Evolutionary conservation across 2,329 filamentous ascomycete genomes (phyloP).

Genomic region (Ophiostoma piceae): DNA sequence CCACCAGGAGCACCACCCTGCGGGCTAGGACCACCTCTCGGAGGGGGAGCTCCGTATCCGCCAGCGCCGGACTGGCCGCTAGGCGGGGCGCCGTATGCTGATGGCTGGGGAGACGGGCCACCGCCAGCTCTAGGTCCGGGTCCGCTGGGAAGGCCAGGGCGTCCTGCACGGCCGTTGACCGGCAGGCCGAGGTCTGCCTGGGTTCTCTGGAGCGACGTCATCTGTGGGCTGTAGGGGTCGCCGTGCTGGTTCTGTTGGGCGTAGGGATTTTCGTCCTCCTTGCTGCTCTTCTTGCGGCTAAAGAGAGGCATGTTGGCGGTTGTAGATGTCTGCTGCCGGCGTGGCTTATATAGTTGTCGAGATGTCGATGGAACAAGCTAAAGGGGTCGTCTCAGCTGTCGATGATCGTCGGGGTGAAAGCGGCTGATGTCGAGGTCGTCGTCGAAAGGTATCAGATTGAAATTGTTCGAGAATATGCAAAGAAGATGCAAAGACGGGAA

Average conservation of each 20-base stretch:
- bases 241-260: constrained; percentile 43
- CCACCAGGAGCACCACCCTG: constrained; percentile 40
- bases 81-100: constrained; percentile 10
- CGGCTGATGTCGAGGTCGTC: neutral
- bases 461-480: neutral
- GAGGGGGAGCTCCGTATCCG: constrained; percentile 14
- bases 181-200: constrained; percentile 21
- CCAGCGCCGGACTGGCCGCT: neutral
- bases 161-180: constrained; percentile 23
- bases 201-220: constrained; percentile 44
- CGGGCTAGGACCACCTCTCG: constrained; percentile 22
- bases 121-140: constrained; percentile 34
- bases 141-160: constrained; percentile 37
- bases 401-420: neutral
- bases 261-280: constrained; percentile 50
- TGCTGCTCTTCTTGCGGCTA: constrained; percentile 48
- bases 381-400: neutral
- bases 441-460: neutral
- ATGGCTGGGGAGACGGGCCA: constrained; percentile 32
- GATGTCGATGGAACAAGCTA: neutral
- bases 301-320: constrained; percentile 37
- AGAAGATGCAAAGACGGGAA: neutral
- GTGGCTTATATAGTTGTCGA: neutral
- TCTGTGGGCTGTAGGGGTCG: constrained; percentile 52
- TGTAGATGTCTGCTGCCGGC: neutral